phyloP scores from a whole-genome alignment of 495 filamentous ascomycete species.

The Penicillium ochrochloron region DNA sequence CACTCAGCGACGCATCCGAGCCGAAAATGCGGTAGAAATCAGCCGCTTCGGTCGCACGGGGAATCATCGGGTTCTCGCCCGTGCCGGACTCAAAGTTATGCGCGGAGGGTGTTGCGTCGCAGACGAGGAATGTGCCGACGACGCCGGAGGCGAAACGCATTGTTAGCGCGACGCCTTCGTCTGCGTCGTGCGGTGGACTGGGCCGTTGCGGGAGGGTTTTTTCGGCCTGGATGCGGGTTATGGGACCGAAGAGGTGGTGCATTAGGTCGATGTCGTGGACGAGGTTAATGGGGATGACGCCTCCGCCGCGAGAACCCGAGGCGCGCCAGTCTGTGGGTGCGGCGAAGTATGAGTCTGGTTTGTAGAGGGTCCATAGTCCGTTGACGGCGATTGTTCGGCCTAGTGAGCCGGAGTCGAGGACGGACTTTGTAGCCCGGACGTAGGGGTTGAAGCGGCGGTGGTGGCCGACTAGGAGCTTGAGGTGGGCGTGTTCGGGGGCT shows the following conservation, averaged over 20 bases:
- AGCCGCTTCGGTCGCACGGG: conserved; percentile 32
- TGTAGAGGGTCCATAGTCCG: conserved; percentile 59
- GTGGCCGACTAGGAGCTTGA: conserved; percentile 61
- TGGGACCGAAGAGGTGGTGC: conserved; percentile 61
- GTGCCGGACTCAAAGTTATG: conserved; percentile 61
- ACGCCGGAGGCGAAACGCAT: conserved; percentile 60
- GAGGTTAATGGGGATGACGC: conserved; percentile 62
- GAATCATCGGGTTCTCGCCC: conserved; percentile 62
- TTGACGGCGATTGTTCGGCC: conserved; percentile 57
- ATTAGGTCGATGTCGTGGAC: conserved; percentile 65
- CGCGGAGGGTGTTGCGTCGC: conserved; percentile 55
- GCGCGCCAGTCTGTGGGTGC: conserved; percentile 54
- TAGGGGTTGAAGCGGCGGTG: conserved; percentile 66
- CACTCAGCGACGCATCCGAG: conserved; percentile 55
- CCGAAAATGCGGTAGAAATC: conserved; percentile 65
- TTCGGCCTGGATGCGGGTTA: conserved; percentile 57
- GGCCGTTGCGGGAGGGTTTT: conserved; percentile 45
- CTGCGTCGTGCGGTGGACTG: conserved; percentile 45
- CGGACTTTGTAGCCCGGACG: conserved; percentile 51
- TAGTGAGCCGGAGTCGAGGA: conserved; percentile 43
- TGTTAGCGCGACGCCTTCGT: conserved; percentile 61
- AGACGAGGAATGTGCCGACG: conserved; percentile 61
- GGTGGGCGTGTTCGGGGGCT: conserved; percentile 29
- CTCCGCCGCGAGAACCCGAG: conserved; percentile 38
- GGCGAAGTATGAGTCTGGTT: conserved; percentile 57